Evolutionary conservation across 441 rosid genomes (phyloP).

Genomic region (Lepidium campestre): DNA sequence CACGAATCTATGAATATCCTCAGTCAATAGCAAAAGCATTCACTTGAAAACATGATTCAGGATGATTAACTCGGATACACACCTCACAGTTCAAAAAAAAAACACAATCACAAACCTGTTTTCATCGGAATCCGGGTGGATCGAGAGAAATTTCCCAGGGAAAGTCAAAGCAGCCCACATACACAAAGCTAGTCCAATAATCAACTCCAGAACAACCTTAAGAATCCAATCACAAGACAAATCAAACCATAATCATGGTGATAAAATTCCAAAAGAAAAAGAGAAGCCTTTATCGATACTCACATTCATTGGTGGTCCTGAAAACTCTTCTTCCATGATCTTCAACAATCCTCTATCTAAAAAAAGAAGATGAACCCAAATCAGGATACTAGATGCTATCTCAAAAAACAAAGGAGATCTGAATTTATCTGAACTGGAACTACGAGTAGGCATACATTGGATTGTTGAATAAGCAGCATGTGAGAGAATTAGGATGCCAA

Average conservation of each 20-base stretch:
- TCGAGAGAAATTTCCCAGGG: conserved; percentile 80
- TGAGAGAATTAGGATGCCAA: conserved; percentile 63
- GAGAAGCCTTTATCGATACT: conserved; percentile 19
- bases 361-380: not conserved
- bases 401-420: not conserved
- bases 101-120: conserved; percentile 51
- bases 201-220: conserved; percentile 81
- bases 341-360: conserved; percentile 86
- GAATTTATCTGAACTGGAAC: not conserved
- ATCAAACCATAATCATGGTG: not conserved
- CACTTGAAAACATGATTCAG: not conserved
- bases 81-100: not conserved
- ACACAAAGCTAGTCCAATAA: conserved; percentile 63
- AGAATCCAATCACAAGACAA: not conserved
- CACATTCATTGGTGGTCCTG: conserved; percentile 79
- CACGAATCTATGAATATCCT: not conserved
- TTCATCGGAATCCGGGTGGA: conserved; percentile 87
- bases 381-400: not conserved
- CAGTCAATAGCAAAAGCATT: not conserved
- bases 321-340: conserved; percentile 91
- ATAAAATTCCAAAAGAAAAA: not conserved
- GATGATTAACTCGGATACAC: not conserved
- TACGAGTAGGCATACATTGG: conserved; percentile 48
- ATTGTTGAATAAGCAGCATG: conserved; percentile 87
- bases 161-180: conserved; percentile 90